phyloP scores from a whole-genome alignment of 768 basidiomycete species.

The Boletus rubropictus region DNA sequence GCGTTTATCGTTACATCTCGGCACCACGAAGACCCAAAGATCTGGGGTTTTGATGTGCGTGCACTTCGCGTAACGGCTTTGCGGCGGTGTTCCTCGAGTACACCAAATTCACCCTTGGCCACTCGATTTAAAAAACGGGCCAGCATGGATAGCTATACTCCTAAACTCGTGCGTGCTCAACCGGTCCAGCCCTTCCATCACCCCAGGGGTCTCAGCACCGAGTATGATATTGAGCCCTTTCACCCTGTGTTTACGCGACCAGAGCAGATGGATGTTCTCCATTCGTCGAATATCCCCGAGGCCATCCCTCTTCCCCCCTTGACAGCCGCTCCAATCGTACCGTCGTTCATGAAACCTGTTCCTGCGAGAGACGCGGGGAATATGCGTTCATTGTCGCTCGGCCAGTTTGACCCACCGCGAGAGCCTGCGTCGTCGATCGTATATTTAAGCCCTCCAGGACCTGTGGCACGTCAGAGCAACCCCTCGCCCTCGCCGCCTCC shows the following conservation, averaged over 20 bases:
- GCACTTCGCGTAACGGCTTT: conserved; percentile 34
- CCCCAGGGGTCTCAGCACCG: conserved; percentile 35
- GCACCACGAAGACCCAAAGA: conserved; percentile 37
- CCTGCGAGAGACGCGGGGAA: conserved; percentile 2
- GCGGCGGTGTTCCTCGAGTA: conserved; percentile 28
- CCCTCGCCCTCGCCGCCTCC: conserved; percentile 37
- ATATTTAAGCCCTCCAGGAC: conserved; percentile 29
- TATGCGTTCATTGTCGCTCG: conserved; percentile 7
- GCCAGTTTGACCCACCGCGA: conserved; percentile 5
- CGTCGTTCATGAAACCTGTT: conserved; percentile 16
- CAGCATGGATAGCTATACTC: conserved; percentile 38
- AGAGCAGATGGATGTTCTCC: conserved; percentile 19
- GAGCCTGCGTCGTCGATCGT: conserved; percentile 23
- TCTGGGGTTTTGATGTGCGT: conserved; percentile 50
- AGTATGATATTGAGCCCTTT: conserved; percentile 48
- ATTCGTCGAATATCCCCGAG: conserved; percentile 18
- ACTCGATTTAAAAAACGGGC: conserved; percentile 34
- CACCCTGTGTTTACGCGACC: conserved; percentile 20
- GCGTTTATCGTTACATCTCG: conserved; percentile 40
- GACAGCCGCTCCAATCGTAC: conserved; percentile 12
- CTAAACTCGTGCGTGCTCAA: conserved; percentile 37
- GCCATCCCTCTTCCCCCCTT: conserved; percentile 22
- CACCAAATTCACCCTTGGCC: conserved; percentile 33
- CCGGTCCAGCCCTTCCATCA: conserved; percentile 29
- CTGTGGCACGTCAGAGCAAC: conserved; percentile 4